Evolutionary conservation across 441 rosid species (phyloP).

Genomic region (Aleurites moluccanus): DNA sequence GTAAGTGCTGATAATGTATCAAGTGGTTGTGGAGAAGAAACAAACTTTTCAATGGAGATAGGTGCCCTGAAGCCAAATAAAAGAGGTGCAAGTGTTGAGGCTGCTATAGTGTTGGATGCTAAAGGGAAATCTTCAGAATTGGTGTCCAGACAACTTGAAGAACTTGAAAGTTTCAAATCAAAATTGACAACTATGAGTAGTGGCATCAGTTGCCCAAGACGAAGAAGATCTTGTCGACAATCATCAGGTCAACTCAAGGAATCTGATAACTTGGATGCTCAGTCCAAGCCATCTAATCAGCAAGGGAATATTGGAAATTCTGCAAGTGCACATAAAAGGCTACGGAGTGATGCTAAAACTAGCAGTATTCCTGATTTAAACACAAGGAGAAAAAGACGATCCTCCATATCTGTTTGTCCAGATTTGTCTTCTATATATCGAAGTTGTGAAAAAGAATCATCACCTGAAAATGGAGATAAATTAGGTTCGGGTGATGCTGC

Average conservation of each 20-base stretch:
- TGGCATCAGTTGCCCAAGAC: conserved; percentile 45
- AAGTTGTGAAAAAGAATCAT: conserved; percentile 21
- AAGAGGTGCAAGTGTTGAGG: conserved; percentile 22
- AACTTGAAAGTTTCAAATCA: conserved; percentile 22
- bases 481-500: conserved; percentile 17
- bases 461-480: conserved; percentile 22
- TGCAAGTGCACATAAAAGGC: conserved; percentile 24
- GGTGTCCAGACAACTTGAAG: conserved; percentile 13
- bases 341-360: conserved; percentile 28
- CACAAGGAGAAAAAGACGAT: conserved; percentile 30
- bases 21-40: conserved; percentile 22
- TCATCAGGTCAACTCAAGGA: conserved; percentile 31
- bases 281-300: conserved; percentile 23
- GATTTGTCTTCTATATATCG: conserved; percentile 5
- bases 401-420: conserved; percentile 20
- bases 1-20: conserved; percentile 28
- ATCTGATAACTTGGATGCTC: conserved; percentile 28
- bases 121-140: conserved; percentile 27
- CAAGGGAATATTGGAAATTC: conserved; percentile 23
- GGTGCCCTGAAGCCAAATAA: conserved; percentile 23
- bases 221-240: conserved; percentile 53
- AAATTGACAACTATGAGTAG: conserved; percentile 23
- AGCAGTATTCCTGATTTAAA: conserved; percentile 30
- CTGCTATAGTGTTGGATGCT: conserved; percentile 24
- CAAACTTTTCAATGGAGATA: conserved; percentile 17